Conservation (phyloP, 345 rosid species). For the Triadica sebifera region DNA sequence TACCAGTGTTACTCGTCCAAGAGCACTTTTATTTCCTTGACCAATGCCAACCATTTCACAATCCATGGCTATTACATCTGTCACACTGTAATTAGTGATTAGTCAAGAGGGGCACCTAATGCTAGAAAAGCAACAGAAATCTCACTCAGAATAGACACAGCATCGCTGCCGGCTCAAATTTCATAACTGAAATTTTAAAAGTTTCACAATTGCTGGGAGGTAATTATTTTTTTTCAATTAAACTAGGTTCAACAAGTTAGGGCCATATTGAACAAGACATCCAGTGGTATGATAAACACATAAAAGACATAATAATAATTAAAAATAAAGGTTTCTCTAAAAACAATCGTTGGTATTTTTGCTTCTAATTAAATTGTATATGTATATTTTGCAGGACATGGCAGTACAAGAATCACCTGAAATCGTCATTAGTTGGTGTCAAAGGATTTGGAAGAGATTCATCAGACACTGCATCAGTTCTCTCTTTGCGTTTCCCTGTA, state of each 20-base stretch:
- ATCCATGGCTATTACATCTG: slow-evolving; percentile 87
- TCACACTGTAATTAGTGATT: slow-evolving; percentile 52
- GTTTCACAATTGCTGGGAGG: neutral
- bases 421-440: slow-evolving; percentile 59
- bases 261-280: neutral
- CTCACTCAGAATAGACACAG: neutral
- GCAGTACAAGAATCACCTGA: slow-evolving; percentile 47
- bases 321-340: neutral
- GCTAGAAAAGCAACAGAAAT: neutral
- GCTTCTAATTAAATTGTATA: neutral
- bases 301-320: neutral
- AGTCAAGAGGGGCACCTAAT: slow-evolving; percentile 13
- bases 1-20: slow-evolving; percentile 93
- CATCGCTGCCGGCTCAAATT: neutral
- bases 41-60: slow-evolving; percentile 98
- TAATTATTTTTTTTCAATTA: neutral
- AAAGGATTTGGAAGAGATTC: slow-evolving; percentile 51
- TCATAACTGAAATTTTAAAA: neutral
- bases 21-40: slow-evolving; percentile 88
- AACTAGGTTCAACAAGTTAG: neutral
- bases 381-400: neutral
- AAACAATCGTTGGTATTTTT: neutral
- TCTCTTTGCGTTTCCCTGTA: slow-evolving; percentile 84
- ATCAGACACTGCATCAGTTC: slow-evolving; percentile 45
- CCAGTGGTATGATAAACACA: neutral